Conservation (phyloP, 495 filamentous ascomycete genomes). For the Lasiosphaeriaceae sp. region DNA sequence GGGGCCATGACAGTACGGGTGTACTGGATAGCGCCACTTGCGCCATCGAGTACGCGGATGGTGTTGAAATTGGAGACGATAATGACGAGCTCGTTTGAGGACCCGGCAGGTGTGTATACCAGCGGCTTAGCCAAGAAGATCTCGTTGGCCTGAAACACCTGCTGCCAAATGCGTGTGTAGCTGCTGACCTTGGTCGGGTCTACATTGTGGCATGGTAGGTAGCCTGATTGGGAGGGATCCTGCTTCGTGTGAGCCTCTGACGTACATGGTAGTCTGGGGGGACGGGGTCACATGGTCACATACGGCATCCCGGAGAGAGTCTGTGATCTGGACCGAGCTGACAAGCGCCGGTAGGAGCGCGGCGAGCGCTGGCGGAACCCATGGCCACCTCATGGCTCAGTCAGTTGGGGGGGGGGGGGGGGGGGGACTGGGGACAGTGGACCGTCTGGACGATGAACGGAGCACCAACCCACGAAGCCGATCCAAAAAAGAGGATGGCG, state of each 20-base stretch:
- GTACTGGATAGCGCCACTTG: slow-evolving; percentile 39
- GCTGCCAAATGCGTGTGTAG: slow-evolving; percentile 8
- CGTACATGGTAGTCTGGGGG: neutral
- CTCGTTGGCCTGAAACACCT: slow-evolving; percentile 19
- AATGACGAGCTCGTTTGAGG: slow-evolving; percentile 41
- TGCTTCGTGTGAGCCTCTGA: neutral
- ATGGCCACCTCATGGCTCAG: slow-evolving; percentile 2
- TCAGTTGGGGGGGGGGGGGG: too few species aligned
- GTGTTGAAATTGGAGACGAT: slow-evolving; percentile 45
- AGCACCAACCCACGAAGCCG: neutral
- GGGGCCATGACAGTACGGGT: slow-evolving; percentile 41
- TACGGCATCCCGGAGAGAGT: slow-evolving; percentile 5
- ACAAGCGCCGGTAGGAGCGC: slow-evolving; percentile 2
- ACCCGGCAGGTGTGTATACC: slow-evolving; percentile 38
- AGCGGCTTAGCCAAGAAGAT: slow-evolving; percentile 44
- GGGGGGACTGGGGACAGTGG: neutral
- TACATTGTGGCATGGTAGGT: slow-evolving; percentile 15
- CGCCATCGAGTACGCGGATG: slow-evolving; percentile 43
- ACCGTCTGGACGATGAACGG: neutral
- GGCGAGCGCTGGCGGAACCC: slow-evolving; percentile 2
- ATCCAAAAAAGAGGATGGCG: neutral
- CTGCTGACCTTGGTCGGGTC: slow-evolving; percentile 13
- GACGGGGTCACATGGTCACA: neutral
- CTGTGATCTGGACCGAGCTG: slow-evolving; percentile 4
- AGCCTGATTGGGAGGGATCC: slow-evolving; percentile 12